These are phyloP conservation scores for Picea abies DNA, from an alignment of 83 land plant genomes.

Conservation along the genomic window DNA sequence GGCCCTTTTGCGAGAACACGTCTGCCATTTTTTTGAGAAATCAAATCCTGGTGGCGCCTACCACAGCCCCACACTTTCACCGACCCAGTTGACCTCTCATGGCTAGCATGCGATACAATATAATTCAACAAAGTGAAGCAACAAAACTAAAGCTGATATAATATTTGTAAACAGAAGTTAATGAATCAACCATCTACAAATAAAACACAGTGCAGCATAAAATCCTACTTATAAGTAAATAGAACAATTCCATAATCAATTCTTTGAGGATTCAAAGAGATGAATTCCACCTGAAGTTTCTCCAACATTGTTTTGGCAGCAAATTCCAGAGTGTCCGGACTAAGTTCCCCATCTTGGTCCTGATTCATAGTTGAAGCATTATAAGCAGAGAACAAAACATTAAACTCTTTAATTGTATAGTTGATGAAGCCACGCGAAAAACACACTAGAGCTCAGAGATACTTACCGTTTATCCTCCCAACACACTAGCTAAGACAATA, in stretches of 20 bases:
- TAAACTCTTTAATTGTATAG: not conserved
- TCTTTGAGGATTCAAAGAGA: conserved; percentile 4
- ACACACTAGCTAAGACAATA: not conserved
- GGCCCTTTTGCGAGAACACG: no score
- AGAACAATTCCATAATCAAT: not conserved
- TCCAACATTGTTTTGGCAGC: conserved; percentile 33
- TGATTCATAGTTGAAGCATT: not conserved
- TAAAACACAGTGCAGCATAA: not conserved
- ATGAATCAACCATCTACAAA: not conserved
- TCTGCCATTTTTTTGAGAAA: no score
- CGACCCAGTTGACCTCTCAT: no score
- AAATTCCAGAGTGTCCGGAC: conserved; percentile 21
- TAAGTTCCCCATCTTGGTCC: conserved; percentile 25
- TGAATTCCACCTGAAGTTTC: conserved; percentile 27
- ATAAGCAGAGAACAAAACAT: not conserved
- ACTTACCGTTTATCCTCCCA: not conserved
- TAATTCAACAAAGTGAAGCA: no score
- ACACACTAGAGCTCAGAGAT: not conserved
- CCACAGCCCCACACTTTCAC: no score
- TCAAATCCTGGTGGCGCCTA: no score
- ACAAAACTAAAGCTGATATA: no score
- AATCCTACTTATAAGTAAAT: not conserved
- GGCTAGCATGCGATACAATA: no score
- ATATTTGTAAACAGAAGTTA: no score
- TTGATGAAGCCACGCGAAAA: not conserved